Evolutionary conservation across 352 stramenopile genomes (phyloP), one percentile per base, ranked within the genome.

Genomic region (Paralagenidium karlingii): DNA sequence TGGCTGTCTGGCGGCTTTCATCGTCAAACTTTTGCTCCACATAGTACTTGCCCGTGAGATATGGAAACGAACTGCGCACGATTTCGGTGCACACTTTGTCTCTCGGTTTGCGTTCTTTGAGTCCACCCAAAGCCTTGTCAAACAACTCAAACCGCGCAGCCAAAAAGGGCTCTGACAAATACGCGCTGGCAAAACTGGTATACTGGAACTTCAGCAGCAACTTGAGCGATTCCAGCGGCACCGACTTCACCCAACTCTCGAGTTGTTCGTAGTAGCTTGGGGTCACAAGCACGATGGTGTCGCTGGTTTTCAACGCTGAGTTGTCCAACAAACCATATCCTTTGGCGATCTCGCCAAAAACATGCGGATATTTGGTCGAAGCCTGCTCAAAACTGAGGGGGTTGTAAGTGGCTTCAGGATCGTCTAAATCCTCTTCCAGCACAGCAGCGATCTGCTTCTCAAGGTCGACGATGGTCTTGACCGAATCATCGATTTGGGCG

Each of bases 141-240:
- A 87, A 95, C 51, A 98, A 96, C 3, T 82, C 66, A 49, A 97
- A 97, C 12, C 73, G 64, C 1, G 79, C 79, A n/a, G 82, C 53
- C 7, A 95, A 62, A 34, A 96, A 96, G 7, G 67, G 49, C 32
- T 84, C 64, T 34, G 68, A 73, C 2, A 87, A 48, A 5, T 48
- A 47, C 1, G 45, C 12, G 1, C 54, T 55, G 16, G 64, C 65
- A 20, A 55, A 19, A 2, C 52, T 55, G 13, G 85, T 55, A 29
- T 79, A 68, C 34, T 86, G 58, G 43, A 70, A 86, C 27, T 50
- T 45, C 19, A 86, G 33, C 4, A 82, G 24, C 12, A 61, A 55
- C 36, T 73, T 57, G 18, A 90, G 53, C 0, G 60, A 66, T 11
- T 55, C 36, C n/a, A 87, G 40, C 1, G 65, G 49, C 3, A 69